Conservation (phyloP, 2,329 filamentous ascomycete genomes). For the Elsinoe necatrix region DNA sequence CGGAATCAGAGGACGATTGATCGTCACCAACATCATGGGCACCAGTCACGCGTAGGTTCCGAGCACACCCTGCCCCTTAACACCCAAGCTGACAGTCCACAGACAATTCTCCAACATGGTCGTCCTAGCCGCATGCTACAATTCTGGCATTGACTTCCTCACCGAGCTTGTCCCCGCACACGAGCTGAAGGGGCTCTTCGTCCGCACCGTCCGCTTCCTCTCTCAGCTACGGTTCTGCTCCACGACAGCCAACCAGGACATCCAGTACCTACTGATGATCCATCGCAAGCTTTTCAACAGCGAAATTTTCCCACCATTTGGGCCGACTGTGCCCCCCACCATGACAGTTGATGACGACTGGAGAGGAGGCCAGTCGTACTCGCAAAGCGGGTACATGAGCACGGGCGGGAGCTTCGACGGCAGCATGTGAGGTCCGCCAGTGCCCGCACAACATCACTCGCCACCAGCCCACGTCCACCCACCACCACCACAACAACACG, state of each 20-base stretch:
- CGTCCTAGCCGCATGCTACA: conserved; percentile 74
- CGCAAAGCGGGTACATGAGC: background rate
- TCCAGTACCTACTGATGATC: conserved; percentile 58
- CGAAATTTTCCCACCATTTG: background rate
- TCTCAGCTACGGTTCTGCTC: conserved; percentile 60
- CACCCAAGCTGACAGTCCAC: background rate
- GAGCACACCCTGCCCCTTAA: background rate
- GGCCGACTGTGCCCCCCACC: background rate
- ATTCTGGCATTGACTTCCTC: conserved; percentile 50
- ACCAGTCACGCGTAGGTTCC: conserved; percentile 84
- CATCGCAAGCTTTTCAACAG: conserved; percentile 21
- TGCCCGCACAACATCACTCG: background rate
- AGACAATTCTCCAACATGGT: conserved; percentile 97
- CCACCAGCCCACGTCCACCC: background rate
- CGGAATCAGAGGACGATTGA: conserved; percentile 56
- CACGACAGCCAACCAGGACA: conserved; percentile 65
- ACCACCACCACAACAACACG: background rate
- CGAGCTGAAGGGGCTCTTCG: conserved; percentile 53
- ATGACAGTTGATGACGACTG: background rate
- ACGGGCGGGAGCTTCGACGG: background rate
- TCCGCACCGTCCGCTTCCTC: conserved; percentile 70
- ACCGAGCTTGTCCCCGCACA: conserved; percentile 48
- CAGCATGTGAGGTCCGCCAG: background rate
- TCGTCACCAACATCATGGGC: conserved; percentile 94
- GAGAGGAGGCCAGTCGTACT: background rate